Conservation (phyloP, 192 early-diverging fungal genomes). For the Dispira parvispora region DNA sequence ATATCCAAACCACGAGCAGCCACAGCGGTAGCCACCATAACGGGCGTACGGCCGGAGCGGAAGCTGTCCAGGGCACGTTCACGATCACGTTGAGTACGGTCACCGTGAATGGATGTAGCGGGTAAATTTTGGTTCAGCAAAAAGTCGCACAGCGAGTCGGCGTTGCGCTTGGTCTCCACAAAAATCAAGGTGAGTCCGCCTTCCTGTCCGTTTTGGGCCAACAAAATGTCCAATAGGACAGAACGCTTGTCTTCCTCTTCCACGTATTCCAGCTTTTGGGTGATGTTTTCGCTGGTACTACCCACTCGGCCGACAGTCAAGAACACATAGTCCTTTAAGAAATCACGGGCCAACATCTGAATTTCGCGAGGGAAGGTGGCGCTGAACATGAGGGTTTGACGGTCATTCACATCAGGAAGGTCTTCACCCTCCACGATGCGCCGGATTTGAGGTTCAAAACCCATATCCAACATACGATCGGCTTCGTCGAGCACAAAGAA, state of each 20-base stretch:
- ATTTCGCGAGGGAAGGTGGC: slow-evolving; percentile 95
- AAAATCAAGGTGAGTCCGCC: slow-evolving; percentile 80
- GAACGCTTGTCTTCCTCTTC: slow-evolving; percentile 89
- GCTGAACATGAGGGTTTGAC: slow-evolving; percentile 93
- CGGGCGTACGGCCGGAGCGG: slow-evolving; percentile 56
- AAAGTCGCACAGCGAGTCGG: slow-evolving; percentile 75
- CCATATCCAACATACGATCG: slow-evolving; percentile 81
- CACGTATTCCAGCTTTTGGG: slow-evolving; percentile 82
- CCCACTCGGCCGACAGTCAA: slow-evolving; percentile 86
- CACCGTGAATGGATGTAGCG: slow-evolving; percentile 95
- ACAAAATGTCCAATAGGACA: slow-evolving; percentile 67
- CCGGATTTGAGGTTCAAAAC: slow-evolving; percentile 86
- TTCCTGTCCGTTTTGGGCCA: slow-evolving; percentile 28
- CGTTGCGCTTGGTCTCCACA: slow-evolving; percentile 91
- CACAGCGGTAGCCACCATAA: slow-evolving; percentile 95
- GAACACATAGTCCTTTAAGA: slow-evolving; percentile 68
- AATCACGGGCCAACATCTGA: slow-evolving; percentile 81
- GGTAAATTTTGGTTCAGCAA: slow-evolving; percentile 59
- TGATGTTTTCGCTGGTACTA: slow-evolving; percentile 89
- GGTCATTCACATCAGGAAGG: slow-evolving; percentile 43
- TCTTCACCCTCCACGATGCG: slow-evolving; percentile 68
- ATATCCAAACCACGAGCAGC: slow-evolving; percentile 92
- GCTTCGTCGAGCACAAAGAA: slow-evolving; percentile 89
- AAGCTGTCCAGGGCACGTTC: slow-evolving; percentile 81
- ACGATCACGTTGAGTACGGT: slow-evolving; percentile 87